phyloP scores from a whole-genome alignment of 371 early-diverging fungal genomes.

The Syncephalastrum sp. region DNA sequence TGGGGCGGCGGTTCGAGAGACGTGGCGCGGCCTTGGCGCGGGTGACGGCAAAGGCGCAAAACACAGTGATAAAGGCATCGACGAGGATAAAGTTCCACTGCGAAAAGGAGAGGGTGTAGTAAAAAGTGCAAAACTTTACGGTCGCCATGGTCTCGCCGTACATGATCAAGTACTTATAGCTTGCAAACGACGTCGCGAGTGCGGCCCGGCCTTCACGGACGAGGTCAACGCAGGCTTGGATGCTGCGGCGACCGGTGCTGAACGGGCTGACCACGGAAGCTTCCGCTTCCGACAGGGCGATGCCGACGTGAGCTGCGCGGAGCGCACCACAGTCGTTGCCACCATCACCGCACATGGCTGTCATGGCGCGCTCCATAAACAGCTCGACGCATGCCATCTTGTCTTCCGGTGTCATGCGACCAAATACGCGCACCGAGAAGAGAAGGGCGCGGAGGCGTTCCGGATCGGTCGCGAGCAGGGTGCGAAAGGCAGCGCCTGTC shows the following conservation, averaged over 20 bases:
- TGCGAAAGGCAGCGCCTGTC: slow-evolving; percentile 65
- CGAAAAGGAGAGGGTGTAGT: slow-evolving; percentile 52
- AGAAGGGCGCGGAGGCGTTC: slow-evolving; percentile 38
- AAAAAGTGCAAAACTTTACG: slow-evolving; percentile 55
- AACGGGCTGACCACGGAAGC: slow-evolving; percentile 88
- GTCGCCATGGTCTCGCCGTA: slow-evolving; percentile 74
- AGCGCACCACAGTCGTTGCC: slow-evolving; percentile 98
- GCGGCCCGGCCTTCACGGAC: slow-evolving; percentile 71
- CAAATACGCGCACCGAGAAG: slow-evolving; percentile 64
- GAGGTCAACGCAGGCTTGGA: slow-evolving; percentile 68
- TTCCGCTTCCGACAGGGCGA: slow-evolving; percentile 80
- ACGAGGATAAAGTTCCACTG: slow-evolving; percentile 73
- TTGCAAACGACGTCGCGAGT: slow-evolving; percentile 72
- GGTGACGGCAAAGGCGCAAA: slow-evolving; percentile 67
- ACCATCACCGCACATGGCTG: slow-evolving; percentile 99
- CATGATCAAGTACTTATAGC: slow-evolving; percentile 74
- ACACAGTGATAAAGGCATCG: slow-evolving; percentile 66
- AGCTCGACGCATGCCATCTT: slow-evolving; percentile 66
- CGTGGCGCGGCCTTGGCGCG: slow-evolving; percentile 52
- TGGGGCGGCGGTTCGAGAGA: slow-evolving; percentile 64
- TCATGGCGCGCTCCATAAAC: slow-evolving; percentile 48
- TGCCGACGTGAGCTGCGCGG: slow-evolving; percentile 90
- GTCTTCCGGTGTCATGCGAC: slow-evolving; percentile 76
- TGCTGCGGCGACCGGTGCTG: slow-evolving; percentile 60
- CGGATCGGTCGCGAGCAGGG: slow-evolving; percentile 23